Evolutionary conservation across 805 yeast species (phyloP), one percentile per base, ranked within the genome.

Genomic region (Metschnikowia kunwiensis): DNA sequence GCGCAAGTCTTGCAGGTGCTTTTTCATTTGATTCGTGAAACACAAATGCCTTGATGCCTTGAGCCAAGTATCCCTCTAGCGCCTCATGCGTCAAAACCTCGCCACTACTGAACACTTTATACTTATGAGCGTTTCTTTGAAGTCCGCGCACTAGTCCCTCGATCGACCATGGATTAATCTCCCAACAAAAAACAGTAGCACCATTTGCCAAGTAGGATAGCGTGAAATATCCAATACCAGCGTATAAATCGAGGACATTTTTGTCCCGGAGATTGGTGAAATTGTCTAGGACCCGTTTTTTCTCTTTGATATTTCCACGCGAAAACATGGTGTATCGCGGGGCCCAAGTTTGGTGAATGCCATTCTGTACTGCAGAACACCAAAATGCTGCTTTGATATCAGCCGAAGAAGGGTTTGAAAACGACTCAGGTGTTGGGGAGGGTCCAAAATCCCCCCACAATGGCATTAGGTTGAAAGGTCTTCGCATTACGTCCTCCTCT

Each of bases 301-400:
- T 86, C 52, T 86, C 96, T 45, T 82, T 82, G 49, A 87, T 75
- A 54, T 86, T 86, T 1, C 96, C 96, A 13, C 96, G 60, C 32
- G 89, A 80, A 54, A 87, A 87, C 96, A 86, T 86, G 2, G 95
- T 85, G 51, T 77, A 81, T 36, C 71, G 55, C 2, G 96, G 96
- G 5, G 91, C 86, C 96, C 96, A 86, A 7, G 74, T 70, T 51
- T 86, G 96, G 44, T 55, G 64, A 3, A 86, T 77, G 2, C 87
- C 88, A 55, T 87, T 85, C 50, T 86, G 96, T 2, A 67, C 60
- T 1, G 70, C 70, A 8, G 68, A 58, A 48, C 88, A 83, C 95
- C 95, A 86, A 47, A 86, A 74, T 0, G 85, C 82, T 0, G 50
- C 27, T 1, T 58, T 46, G 24, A 80, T 70, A 47, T 79, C 82